Conservation (phyloP, 257 asterid genomes). For the Solanum corneliomulleri region DNA sequence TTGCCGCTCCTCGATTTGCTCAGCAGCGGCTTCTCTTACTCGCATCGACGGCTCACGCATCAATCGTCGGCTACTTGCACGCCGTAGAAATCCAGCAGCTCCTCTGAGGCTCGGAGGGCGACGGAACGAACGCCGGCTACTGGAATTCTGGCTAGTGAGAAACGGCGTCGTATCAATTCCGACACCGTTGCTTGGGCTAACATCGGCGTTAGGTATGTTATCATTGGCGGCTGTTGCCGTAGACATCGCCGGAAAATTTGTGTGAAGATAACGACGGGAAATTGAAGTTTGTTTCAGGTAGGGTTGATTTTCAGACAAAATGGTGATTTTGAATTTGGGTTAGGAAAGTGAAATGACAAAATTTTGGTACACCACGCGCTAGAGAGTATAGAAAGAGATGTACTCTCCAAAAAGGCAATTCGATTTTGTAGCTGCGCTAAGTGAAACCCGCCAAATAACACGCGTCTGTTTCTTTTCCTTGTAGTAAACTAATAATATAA, state of each 20-base stretch:
- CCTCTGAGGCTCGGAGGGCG: slow-evolving; percentile 55
- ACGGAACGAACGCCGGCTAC: slow-evolving; percentile 37
- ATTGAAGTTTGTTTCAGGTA: not conserved
- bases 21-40: slow-evolving; percentile 41
- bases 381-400: not conserved
- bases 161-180: slow-evolving; percentile 40
- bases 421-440: not conserved
- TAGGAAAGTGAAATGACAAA: not conserved
- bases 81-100: slow-evolving; percentile 35
- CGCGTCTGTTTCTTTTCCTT: not conserved
- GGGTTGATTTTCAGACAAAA: not conserved
- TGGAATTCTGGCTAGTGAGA: slow-evolving; percentile 38
- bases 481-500: not conserved
- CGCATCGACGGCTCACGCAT: slow-evolving; percentile 39
- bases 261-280: not conserved
- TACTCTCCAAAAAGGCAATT: not conserved
- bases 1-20: slow-evolving; percentile 66
- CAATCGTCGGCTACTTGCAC: slow-evolving; percentile 36
- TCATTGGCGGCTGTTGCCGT: not conserved
- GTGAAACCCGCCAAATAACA: not conserved
- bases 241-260: slow-evolving; percentile 5
- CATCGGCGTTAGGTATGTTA: not conserved
- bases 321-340: not conserved
- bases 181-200: not conserved
- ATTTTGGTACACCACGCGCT: not conserved